Base-by-base conservation (phyloP, 306 rosid species). In the Cicer cuneatum region DNA sequence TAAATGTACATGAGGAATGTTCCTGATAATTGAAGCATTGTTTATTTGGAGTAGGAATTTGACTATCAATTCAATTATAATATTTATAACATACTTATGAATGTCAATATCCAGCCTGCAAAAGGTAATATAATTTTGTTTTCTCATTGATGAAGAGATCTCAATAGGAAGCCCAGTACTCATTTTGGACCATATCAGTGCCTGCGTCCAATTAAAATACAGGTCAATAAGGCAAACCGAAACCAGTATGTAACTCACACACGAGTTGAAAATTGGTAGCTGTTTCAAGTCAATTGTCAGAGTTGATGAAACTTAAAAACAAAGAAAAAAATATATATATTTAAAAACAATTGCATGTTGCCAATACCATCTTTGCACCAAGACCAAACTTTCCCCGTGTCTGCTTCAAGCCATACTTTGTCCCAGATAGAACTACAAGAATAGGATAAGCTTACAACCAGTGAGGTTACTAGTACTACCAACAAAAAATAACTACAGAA, bases 181-280 rank as follows among this genome's bases (percentile, higher is more conserved):
- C 98, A 93, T 93, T 85, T 93, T 93, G 60, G 98, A 93, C 98
- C 98, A 93, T 79, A 93, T 93, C 78, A 93, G 80, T 69, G 98
- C 98, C 98, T 91, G 89, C 74, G 81, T 37, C 67, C 58, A 65
- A 37, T 41, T 70, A 72, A 51, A 82, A 45, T 54, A 46, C 18
- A 51, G 33, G 47, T 57, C 71, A 73, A 49, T 41, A 69, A 63
- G 65, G 39, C 29, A 57, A 69, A 33, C 40, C 10, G 8, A 64
- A 42, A 39, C 24, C n/a, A 64, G 48, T 35, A 62, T 10, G 66
- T 42, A 61, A 60, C 19, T 70, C 67, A 8, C 72, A 57, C 56
- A 46, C 45, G 7, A 51, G 59, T 4, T 11, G 35, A 68, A 70
- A 60, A 59, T 75, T 43, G 72, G 63, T 11, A 58, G 53, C 49